A percentile compares a stretch with the other conserved stretches of the same genome.
phyloP scores from a whole-genome alignment of 495 filamentous ascomycete species.

The Tuber indicum region DNA sequence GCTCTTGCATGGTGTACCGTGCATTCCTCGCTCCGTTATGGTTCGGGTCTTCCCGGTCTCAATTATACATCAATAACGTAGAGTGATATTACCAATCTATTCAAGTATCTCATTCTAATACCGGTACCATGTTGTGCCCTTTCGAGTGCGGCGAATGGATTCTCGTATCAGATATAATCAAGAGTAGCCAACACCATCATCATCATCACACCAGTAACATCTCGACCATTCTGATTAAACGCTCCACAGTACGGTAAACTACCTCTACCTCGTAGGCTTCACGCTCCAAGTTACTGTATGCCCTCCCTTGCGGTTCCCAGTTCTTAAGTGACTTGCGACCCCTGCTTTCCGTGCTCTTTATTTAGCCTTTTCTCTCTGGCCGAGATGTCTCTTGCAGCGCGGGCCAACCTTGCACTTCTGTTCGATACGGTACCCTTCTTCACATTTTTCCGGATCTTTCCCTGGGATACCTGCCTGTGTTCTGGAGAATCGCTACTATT shows the following conservation, averaged over 20 bases:
- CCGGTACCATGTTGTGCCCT: neutral
- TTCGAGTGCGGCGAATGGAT: neutral
- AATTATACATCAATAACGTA: neutral
- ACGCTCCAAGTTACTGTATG: neutral
- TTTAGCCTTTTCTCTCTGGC: constrained; percentile 56
- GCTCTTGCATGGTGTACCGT: neutral
- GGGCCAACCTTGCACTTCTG: constrained; percentile 63
- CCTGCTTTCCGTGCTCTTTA: constrained; percentile 52
- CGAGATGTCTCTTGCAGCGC: constrained; percentile 57
- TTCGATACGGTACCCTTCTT: constrained; percentile 48
- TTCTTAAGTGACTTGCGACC: constrained; percentile 60
- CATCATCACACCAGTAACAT: neutral
- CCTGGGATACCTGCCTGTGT: constrained; percentile 41
- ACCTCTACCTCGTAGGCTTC: neutral
- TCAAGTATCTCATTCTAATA: neutral
- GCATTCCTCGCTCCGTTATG: neutral
- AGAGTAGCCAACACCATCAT: neutral
- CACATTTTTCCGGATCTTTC: constrained; percentile 52
- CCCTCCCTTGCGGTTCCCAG: constrained; percentile 55
- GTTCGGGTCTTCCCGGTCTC: neutral
- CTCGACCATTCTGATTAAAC: neutral
- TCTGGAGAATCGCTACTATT: constrained; percentile 58
- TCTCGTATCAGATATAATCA: neutral
- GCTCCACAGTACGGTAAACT: neutral
- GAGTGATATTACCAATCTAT: neutral